These are phyloP conservation scores for Pichia sp. DNA, from an alignment of 1,139 yeast genomes.

Conservation along the genomic window DNA sequence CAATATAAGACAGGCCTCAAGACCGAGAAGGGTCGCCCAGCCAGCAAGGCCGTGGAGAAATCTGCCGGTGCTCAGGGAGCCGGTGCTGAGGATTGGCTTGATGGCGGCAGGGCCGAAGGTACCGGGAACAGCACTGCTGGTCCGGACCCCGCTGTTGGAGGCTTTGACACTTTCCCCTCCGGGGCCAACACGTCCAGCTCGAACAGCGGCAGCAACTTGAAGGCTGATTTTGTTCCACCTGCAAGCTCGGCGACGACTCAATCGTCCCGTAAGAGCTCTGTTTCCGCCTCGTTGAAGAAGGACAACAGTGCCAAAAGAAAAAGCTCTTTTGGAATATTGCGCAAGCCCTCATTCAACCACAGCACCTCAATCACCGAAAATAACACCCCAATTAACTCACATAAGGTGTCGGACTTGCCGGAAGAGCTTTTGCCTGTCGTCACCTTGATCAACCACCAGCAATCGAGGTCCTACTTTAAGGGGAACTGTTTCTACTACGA, in stretches of 20 bases:
- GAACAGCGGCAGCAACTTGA: background rate
- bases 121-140: background rate
- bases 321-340: background rate
- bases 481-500: constrained; percentile 30
- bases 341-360: constrained; percentile 14
- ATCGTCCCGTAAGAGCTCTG: background rate
- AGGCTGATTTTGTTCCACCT: background rate
- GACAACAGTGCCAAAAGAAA: background rate
- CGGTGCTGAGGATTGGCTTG: too few relatives aligned
- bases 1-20: background rate
- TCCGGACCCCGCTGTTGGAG: background rate
- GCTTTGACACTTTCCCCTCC: background rate
- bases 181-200: background rate
- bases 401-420: constrained; percentile 29
- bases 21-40: background rate
- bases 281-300: background rate
- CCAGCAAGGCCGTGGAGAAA: too few relatives aligned
- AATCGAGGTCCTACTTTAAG: constrained; percentile 45
- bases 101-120: too few relatives aligned
- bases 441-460: constrained; percentile 49
- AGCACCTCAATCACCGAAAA: background rate
- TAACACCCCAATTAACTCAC: background rate
- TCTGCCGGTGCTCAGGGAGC: too few relatives aligned
- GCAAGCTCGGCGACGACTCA: background rate
- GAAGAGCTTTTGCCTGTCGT: constrained; percentile 52